These are phyloP conservation scores for Yarrowia yakushimensis DNA, from an alignment of 805 yeast species.

Conservation along the genomic window DNA sequence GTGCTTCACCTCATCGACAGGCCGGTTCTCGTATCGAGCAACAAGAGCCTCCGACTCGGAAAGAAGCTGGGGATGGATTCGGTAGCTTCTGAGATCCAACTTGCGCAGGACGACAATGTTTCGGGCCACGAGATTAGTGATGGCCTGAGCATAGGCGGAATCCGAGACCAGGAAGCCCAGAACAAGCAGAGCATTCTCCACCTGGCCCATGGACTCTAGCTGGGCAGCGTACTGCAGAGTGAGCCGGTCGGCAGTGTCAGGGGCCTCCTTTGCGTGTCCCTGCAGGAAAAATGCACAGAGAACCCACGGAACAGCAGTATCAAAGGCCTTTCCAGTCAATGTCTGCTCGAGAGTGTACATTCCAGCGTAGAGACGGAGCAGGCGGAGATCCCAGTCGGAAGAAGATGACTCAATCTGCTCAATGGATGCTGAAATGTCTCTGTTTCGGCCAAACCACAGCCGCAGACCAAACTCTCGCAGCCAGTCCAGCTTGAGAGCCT, in stretches of 20 bases:
- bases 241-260: background rate
- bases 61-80: slow-evolving; percentile 6
- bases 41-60: slow-evolving; percentile 48
- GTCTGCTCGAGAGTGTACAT: slow-evolving; percentile 26
- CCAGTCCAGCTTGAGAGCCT: slow-evolving; percentile 58
- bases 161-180: slow-evolving; percentile 14
- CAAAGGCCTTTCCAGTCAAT: slow-evolving; percentile 24
- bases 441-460: slow-evolving; percentile 54
- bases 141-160: background rate
- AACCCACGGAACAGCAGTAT: slow-evolving; percentile 28
- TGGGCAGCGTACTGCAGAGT: slow-evolving; percentile 4
- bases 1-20: slow-evolving; percentile 57
- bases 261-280: background rate
- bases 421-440: background rate
- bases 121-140: background rate
- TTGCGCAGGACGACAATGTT: background rate
- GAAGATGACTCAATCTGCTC: background rate
- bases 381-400: slow-evolving; percentile 24
- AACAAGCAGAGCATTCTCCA: background rate
- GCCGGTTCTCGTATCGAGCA: slow-evolving; percentile 49
- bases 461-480: slow-evolving; percentile 54
- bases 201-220: slow-evolving; percentile 2
- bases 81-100: background rate
- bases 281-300: slow-evolving; percentile 30
- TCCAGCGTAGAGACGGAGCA: slow-evolving; percentile 27